phyloP scores from a whole-genome alignment of 2,329 filamentous ascomycete genomes.

The Verticillium albo-atrum region DNA sequence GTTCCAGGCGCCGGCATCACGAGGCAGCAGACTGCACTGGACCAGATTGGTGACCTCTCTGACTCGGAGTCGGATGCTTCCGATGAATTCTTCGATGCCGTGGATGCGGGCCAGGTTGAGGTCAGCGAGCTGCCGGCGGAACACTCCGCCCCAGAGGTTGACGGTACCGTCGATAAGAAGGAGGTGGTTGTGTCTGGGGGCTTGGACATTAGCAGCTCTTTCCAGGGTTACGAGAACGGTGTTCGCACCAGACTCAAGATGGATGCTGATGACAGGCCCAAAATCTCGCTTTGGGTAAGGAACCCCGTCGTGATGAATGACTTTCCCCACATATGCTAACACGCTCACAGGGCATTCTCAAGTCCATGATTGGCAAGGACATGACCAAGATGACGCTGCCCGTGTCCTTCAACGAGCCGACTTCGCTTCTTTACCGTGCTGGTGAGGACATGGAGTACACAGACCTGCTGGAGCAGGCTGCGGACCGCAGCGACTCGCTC shows the following conservation, averaged over 20 bases:
- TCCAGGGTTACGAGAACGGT: constrained; percentile 87
- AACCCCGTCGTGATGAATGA: no score
- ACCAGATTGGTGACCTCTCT: constrained; percentile 68
- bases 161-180: constrained; percentile 28
- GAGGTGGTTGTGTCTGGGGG: constrained; percentile 40
- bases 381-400: constrained; percentile 99
- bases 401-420: constrained; percentile 98
- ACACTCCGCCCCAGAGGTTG: not conserved
- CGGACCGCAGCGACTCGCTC: constrained; percentile 78
- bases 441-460: constrained; percentile 98
- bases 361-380: constrained; percentile 99
- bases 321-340: constrained; percentile 15
- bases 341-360: constrained; percentile 72
- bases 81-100: constrained; percentile 88
- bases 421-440: constrained; percentile 88
- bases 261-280: constrained; percentile 88
- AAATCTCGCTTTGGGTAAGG: constrained; percentile 91
- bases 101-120: constrained; percentile 88
- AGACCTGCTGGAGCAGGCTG: constrained; percentile 84
- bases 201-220: constrained; percentile 70
- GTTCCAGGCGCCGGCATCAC: constrained; percentile 20
- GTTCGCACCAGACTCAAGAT: constrained; percentile 76
- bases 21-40: constrained; percentile 62
- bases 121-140: constrained; percentile 60
- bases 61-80: constrained; percentile 80